Conservation (phyloP, 2,329 filamentous ascomycete species). For the Purpureocillium takamizusanense region DNA sequence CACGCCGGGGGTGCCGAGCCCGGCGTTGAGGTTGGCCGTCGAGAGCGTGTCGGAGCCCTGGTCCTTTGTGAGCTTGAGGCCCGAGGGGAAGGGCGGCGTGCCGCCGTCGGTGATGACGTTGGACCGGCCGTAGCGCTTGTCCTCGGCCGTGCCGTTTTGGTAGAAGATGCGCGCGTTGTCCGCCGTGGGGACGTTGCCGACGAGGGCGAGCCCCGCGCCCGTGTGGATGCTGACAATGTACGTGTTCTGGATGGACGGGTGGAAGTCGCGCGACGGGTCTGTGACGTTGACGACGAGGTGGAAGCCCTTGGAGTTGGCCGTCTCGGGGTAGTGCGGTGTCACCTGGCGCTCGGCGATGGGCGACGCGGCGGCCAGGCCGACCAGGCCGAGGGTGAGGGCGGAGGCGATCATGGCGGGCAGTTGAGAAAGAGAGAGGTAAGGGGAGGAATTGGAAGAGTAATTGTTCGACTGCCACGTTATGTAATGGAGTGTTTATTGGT, state of each 20-base stretch:
- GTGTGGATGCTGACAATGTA: constrained; percentile 29
- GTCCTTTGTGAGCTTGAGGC: constrained; percentile 17
- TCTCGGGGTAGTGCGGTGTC: constrained; percentile 6
- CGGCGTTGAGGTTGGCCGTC: constrained; percentile 15
- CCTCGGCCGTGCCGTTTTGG: constrained; percentile 33
- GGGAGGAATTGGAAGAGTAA: too few relatives aligned
- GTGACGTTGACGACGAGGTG: constrained; percentile 32
- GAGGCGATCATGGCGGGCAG: constrained; percentile 9
- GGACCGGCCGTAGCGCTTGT: constrained; percentile 15
- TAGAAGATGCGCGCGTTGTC: constrained; percentile 29
- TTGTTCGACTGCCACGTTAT: too few relatives aligned
- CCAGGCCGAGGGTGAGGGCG: constrained; percentile 8
- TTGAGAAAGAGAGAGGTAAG: too few relatives aligned
- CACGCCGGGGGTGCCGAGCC: constrained; percentile 22
- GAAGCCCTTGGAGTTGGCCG: constrained; percentile 20
- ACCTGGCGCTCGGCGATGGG: constrained; percentile 5
- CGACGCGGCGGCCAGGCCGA: constrained; percentile 12
- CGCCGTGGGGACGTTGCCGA: constrained; percentile 21
- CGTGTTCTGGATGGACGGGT: constrained; percentile 26
- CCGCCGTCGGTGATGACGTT: constrained; percentile 29
- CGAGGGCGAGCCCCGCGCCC: constrained; percentile 29
- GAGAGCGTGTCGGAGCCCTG: constrained; percentile 20
- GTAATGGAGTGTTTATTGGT: too few relatives aligned
- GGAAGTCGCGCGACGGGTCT: constrained; percentile 23
- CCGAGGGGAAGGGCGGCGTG: constrained; percentile 25